Evolutionary conservation across 2,329 filamentous ascomycete genomes (phyloP).

Genomic region (Epichloe elymi): DNA sequence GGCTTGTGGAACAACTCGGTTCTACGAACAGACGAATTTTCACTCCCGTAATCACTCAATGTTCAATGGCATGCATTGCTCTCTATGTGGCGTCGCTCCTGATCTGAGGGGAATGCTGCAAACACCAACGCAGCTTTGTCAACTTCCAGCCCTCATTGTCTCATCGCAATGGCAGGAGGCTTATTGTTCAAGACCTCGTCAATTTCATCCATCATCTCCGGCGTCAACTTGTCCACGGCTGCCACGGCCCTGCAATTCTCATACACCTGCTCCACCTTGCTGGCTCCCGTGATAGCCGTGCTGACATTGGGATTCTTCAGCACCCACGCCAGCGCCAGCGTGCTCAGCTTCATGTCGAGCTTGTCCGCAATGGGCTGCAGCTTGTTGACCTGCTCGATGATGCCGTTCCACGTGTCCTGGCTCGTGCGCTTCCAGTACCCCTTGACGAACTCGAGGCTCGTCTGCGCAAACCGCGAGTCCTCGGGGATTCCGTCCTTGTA

Average conservation of each 20-base stretch:
- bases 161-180: constrained; percentile 28
- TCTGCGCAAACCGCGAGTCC: constrained; percentile 43
- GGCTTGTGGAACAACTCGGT: not conserved
- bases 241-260: constrained; percentile 44
- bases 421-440: constrained; percentile 37
- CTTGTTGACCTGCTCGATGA: constrained; percentile 46
- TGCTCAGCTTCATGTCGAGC: constrained; percentile 43
- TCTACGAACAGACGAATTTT: too few species aligned
- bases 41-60: not conserved
- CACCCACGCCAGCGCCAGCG: constrained; percentile 49
- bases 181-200: constrained; percentile 46
- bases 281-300: constrained; percentile 48
- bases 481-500: constrained; percentile 51
- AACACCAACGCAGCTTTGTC: not conserved
- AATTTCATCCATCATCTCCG: constrained; percentile 45
- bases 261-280: constrained; percentile 42
- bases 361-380: constrained; percentile 50
- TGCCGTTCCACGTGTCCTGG: constrained; percentile 38
- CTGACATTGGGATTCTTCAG: constrained; percentile 49
- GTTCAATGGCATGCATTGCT: not conserved
- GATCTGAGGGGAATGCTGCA: not conserved
- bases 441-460: constrained; percentile 41
- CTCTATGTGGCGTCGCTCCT: not conserved
- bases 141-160: constrained; percentile 14
- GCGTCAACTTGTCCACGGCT: constrained; percentile 41